Evolutionary conservation across 371 early-diverging fungal species (phyloP).

Genomic region (Mortierella polycephala): DNA sequence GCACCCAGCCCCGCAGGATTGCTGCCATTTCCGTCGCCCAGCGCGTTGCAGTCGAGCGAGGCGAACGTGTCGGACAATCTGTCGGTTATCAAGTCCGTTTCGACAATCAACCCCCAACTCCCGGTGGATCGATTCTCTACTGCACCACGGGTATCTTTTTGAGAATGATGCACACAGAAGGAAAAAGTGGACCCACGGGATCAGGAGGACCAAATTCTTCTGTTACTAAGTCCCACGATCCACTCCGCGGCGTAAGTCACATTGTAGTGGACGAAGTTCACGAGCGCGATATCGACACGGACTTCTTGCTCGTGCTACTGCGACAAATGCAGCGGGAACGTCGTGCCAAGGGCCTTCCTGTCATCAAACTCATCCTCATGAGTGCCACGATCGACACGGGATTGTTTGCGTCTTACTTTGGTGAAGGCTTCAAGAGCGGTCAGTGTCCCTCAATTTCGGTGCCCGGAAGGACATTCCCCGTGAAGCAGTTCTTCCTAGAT

Average conservation of each 20-base stretch:
- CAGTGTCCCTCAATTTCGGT: constrained; percentile 68
- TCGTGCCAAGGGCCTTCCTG: constrained; percentile 46
- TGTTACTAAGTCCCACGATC: constrained; percentile 36
- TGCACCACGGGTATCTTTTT: constrained; percentile 72
- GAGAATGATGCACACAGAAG: constrained; percentile 64
- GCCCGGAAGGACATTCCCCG: constrained; percentile 77
- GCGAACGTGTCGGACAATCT: constrained; percentile 55
- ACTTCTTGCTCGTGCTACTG: constrained; percentile 69
- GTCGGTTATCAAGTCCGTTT: constrained; percentile 81
- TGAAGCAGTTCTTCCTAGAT: constrained; percentile 68
- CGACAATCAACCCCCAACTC: constrained; percentile 58
- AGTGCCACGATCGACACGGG: constrained; percentile 76
- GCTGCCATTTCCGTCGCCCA: constrained; percentile 86
- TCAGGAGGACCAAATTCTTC: constrained; percentile 8
- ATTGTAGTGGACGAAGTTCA: constrained; percentile 79
- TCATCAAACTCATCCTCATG: constrained; percentile 71
- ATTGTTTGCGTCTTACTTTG: constrained; percentile 69
- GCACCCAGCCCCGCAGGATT: constrained; percentile 89
- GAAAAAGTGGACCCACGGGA: constrained; percentile 14
- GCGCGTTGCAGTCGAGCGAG: constrained; percentile 77
- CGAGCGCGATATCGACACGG: constrained; percentile 74
- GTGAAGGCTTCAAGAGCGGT: constrained; percentile 53
- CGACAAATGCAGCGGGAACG: constrained; percentile 56
- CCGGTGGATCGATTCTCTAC: constrained; percentile 63
- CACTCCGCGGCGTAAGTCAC: constrained; percentile 65